Conservation (phyloP, 2,329 filamentous ascomycete species). For the Hymenoscyphus occultus region DNA sequence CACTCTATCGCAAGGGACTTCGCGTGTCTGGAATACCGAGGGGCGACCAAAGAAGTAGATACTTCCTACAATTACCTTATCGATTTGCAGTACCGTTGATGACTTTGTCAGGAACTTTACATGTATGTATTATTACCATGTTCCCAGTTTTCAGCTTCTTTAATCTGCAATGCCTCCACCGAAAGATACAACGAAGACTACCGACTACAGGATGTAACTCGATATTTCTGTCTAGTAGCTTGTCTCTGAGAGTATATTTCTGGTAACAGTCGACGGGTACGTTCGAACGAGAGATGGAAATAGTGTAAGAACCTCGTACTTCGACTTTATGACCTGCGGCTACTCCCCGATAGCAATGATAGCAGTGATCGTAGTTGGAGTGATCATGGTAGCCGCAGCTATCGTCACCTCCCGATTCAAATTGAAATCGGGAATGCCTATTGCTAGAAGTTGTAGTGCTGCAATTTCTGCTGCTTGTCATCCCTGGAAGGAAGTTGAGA, state of each 20-base stretch:
- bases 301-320: background rate
- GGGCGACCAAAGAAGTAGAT: conserved; percentile 33
- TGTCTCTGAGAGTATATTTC: conserved; percentile 25
- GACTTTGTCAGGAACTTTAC: conserved; percentile 31
- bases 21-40: conserved; percentile 32
- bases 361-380: conserved; percentile 7
- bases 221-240: conserved; percentile 8
- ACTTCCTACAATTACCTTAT: conserved; percentile 38
- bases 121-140: conserved; percentile 37
- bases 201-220: too few relatives aligned
- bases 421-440: conserved; percentile 8
- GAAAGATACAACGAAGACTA: too few relatives aligned
- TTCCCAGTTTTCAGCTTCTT: background rate
- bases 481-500: conserved; percentile 16
- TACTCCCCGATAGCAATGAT: conserved; percentile 21
- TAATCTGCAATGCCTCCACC: too few relatives aligned
- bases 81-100: conserved; percentile 35
- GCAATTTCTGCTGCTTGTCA: conserved; percentile 16
- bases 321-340: conserved; percentile 8
- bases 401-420: background rate
- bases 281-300: background rate
- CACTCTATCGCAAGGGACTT: conserved; percentile 36
- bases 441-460: conserved; percentile 11
- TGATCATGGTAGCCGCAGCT: background rate
- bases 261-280: conserved; percentile 5